These are phyloP conservation scores for Saccharomycopsis fodiens DNA, from an alignment of 805 yeast genomes.

Conservation along the genomic window DNA sequence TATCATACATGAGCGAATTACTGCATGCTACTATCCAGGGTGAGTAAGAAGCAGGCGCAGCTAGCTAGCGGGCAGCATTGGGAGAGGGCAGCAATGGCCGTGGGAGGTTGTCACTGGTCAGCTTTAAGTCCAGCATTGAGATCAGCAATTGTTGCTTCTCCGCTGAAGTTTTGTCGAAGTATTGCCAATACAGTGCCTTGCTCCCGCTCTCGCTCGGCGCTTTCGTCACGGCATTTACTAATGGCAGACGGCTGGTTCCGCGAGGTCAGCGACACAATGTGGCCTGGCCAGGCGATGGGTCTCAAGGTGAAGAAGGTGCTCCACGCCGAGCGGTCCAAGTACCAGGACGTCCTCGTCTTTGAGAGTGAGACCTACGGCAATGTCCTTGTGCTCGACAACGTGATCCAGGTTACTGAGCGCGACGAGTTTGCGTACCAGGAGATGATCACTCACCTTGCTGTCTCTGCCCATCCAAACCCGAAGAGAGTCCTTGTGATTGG, in stretches of 20 bases:
- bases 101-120: no score
- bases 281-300: conserved; percentile 99
- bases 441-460: conserved; percentile 91
- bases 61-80: no score
- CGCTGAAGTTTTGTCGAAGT: no score
- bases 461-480: conserved; percentile 92
- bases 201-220: no score
- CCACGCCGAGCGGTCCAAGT: conserved; percentile 77
- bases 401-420: conserved; percentile 93
- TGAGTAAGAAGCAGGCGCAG: background rate
- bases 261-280: conserved; percentile 90
- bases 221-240: no score
- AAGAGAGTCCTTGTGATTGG: conserved; percentile 91
- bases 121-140: no score
- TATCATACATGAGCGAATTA: conserved; percentile 5
- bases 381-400: conserved; percentile 90
- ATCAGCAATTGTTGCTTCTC: no score
- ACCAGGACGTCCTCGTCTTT: conserved; percentile 91
- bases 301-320: conserved; percentile 80
- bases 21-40: conserved; percentile 4
- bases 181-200: no score
- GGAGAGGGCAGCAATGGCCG: no score
- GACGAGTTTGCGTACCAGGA: conserved; percentile 98
- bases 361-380: conserved; percentile 92
- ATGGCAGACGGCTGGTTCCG: conserved; percentile 98